Conservation (phyloP, 2,329 filamentous ascomycete species). For the Penicillium sclerotiorum region DNA sequence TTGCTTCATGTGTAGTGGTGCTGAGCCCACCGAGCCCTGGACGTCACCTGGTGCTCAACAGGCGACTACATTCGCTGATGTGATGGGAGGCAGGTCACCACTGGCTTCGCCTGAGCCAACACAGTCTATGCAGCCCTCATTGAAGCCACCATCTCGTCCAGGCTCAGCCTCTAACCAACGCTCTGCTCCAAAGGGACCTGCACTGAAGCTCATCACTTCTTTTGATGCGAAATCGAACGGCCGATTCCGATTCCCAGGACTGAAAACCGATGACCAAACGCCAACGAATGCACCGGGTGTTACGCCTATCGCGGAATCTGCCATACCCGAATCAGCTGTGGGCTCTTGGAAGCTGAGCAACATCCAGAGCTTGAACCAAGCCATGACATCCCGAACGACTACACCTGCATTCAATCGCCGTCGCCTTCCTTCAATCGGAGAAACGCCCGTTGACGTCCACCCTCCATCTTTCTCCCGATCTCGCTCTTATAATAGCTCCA, state of each 20-base stretch:
- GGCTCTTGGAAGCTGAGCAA: slow-evolving; percentile 60
- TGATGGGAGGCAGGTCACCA: slow-evolving; percentile 28
- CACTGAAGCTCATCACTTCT: slow-evolving; percentile 87
- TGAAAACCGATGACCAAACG: slow-evolving; percentile 62
- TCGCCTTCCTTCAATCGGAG: slow-evolving; percentile 77
- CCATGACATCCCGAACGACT: slow-evolving; percentile 66
- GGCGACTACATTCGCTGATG: slow-evolving; percentile 49
- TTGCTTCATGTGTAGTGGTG: slow-evolving; percentile 87
- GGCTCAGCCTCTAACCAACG: slow-evolving; percentile 57
- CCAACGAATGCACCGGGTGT: slow-evolving; percentile 76
- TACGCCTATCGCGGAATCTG: slow-evolving; percentile 84
- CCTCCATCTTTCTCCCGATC: slow-evolving; percentile 45
- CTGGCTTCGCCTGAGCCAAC: slow-evolving; percentile 63
- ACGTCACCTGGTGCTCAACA: slow-evolving; percentile 76
- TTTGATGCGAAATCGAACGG: slow-evolving; percentile 60
- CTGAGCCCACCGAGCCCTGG: slow-evolving; percentile 85
- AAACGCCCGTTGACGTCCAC: slow-evolving; percentile 60
- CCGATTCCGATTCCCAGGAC: slow-evolving; percentile 66
- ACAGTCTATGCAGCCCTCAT: slow-evolving; percentile 40
- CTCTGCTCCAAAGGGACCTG: slow-evolving; percentile 73
- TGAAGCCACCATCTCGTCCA: slow-evolving; percentile 28
- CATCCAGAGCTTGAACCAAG: slow-evolving; percentile 70
- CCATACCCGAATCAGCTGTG: slow-evolving; percentile 58
- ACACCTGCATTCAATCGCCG: slow-evolving; percentile 64
- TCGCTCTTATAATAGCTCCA: slow-evolving; percentile 45